phyloP scores from a whole-genome alignment of 345 rosid genomes.

The Pugionium dolabratum region DNA sequence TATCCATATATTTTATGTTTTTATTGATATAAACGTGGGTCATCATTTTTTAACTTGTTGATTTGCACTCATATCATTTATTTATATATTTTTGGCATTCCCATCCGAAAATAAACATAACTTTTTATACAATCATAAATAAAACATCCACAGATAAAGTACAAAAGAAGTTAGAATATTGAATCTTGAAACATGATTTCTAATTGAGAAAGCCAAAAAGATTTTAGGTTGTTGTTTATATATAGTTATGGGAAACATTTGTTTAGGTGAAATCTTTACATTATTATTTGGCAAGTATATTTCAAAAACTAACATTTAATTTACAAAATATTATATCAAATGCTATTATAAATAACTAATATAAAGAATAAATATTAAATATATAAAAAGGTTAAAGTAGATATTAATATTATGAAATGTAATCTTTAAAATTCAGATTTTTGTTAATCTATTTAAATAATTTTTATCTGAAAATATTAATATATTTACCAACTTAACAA shows the following conservation, averaged over 20 bases:
- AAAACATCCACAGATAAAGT: conserved; percentile 33
- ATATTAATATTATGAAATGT: too few species aligned
- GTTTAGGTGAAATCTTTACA: conserved; percentile 10
- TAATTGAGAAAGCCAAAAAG: conserved; percentile 13
- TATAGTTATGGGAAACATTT: neutral
- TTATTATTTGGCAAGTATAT: too few species aligned
- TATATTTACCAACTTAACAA: too few species aligned
- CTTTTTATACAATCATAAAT: conserved; percentile 28
- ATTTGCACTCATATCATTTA: conserved; percentile 33
- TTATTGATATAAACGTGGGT: conserved; percentile 45
- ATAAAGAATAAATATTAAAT: too few species aligned
- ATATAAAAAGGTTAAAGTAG: too few species aligned
- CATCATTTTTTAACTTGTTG: conserved; percentile 36
- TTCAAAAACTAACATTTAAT: too few species aligned
- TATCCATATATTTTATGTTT: conserved; percentile 10
- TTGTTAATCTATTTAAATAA: too few species aligned
- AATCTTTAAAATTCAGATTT: too few species aligned
- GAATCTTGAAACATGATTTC: conserved; percentile 15
- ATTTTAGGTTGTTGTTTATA: neutral
- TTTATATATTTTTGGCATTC: conserved; percentile 27
- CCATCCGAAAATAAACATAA: conserved; percentile 11
- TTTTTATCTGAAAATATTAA: too few species aligned
- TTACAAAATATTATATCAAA: too few species aligned
- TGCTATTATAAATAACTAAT: too few species aligned
- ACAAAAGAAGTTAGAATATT: conserved; percentile 43